A percentile compares a stretch with the other conserved stretches of the same genome.
Conservation (phyloP, 2,329 filamentous ascomycete genomes). For the Aureobasidium pullulans region DNA sequence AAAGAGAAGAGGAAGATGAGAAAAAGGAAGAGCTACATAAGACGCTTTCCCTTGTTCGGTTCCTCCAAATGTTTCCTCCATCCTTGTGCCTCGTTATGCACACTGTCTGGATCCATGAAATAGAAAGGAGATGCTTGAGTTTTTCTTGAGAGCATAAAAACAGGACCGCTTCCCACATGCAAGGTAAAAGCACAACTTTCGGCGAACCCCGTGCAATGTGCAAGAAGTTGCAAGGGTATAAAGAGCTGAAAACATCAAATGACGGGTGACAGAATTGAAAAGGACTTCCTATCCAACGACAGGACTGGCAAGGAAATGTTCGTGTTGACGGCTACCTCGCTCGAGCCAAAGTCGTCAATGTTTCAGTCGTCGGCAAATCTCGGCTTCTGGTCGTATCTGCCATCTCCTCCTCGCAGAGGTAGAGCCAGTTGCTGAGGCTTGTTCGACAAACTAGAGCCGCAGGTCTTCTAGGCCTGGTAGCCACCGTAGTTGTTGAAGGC, state of each 20-base stretch:
- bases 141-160: conserved; percentile 5
- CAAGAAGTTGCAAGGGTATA: conserved; percentile 10
- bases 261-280: conserved; percentile 7
- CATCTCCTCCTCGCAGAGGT: not conserved
- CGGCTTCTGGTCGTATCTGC: not conserved
- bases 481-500: conserved; percentile 38
- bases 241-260: conserved; percentile 9
- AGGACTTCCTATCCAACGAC: conserved; percentile 8
- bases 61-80: conserved; percentile 5
- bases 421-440: not conserved
- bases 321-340: conserved; percentile 8
- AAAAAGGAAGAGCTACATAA: conserved; percentile 10
- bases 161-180: conserved; percentile 13
- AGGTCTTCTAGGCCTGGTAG: conserved; percentile 46
- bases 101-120: conserved; percentile 9
- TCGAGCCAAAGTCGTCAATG: conserved; percentile 10
- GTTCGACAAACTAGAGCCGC: not conserved
- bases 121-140: conserved; percentile 11
- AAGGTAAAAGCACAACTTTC: conserved; percentile 11
- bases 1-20: not conserved
- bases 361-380: not conserved
- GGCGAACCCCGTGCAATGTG: conserved; percentile 11
- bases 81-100: conserved; percentile 1
- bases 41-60: conserved; percentile 3
- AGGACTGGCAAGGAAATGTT: conserved; percentile 12